Evolutionary conservation across 805 yeast genomes (phyloP).

Genomic region (Nakazawaea wyomingensis): DNA sequence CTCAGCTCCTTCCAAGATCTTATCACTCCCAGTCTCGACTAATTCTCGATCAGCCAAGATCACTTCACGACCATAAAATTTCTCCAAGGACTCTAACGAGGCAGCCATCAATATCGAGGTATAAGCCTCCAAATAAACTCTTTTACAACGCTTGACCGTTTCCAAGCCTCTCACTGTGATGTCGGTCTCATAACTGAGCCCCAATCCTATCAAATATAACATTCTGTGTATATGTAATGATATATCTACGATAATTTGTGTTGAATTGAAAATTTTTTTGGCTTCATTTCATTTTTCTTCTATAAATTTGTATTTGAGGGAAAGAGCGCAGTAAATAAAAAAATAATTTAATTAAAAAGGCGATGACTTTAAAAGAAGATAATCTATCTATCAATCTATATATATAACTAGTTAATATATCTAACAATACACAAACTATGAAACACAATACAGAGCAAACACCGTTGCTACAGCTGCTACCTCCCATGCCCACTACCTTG

Average conservation of each 20-base stretch:
- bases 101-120: constrained; percentile 96
- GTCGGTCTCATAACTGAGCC: constrained; percentile 82
- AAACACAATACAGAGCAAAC: neutral
- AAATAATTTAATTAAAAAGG: too few species aligned
- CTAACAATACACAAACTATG: neutral
- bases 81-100: constrained; percentile 64
- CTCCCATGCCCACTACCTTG: constrained; percentile 7
- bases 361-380: too few species aligned
- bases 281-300: too few species aligned
- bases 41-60: constrained; percentile 91
- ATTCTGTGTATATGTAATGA: constrained; percentile 30
- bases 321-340: too few species aligned
- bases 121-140: constrained; percentile 94
- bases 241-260: too few species aligned
- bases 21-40: constrained; percentile 86
- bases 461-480: constrained; percentile 5
- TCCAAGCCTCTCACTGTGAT: constrained; percentile 94
- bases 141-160: constrained; percentile 71
- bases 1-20: constrained; percentile 71
- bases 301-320: too few species aligned
- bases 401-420: too few species aligned
- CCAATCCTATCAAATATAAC: constrained; percentile 90
- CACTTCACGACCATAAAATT: constrained; percentile 79
- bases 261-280: neutral
- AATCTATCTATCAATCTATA: too few species aligned